Base-by-base conservation (phyloP, 2,329 filamentous ascomycete genomes). In the Cytospora mali region DNA sequence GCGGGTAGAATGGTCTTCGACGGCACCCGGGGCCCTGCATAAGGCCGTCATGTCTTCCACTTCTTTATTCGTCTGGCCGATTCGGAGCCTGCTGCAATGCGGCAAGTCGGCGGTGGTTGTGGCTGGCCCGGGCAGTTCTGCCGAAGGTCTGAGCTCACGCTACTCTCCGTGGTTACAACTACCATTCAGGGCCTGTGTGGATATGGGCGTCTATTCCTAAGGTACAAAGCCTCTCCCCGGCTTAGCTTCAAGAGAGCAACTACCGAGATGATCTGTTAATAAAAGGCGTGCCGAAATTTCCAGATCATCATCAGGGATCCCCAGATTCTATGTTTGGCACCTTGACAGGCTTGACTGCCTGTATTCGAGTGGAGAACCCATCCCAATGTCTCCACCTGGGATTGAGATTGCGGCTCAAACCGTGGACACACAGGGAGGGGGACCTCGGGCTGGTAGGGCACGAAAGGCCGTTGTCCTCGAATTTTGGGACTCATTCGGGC, bases 271-370 rank as follows among this genome's bases (percentile, higher is more conserved):
- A 23, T 46, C 42, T 23, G 10, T 46, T 23, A 9, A 21, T 18
- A 23, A n/a, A n/a, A 46, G 21, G 42, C n/a, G 10, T 46, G 42
- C 42, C 42, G 42, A 23, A 46, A 46, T 13, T 14, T 42, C 39
- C 54, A 21, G 33, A 57, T 53, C 48, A 21, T 28, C 53, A 48
- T 39, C 46, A 35, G 31, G 27, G n/a, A 23, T 51, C 23, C 35
- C 57, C 53, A 35, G 21, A 48, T 62, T 54, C 58, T 64, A 64
- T 58, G 52, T 64, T 64, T 64, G 59, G 62, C 58, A 64, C 31
- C 58, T 49, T n/a, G n/a, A n/a, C n/a, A n/a, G n/a, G n/a, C n/a
- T n/a, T n/a, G 54, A 52, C 58, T 60, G 58, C 50, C 50, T 54
- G 31, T 35, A 27, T 54, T 39, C 50, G 35, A 35, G 50, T 21